phyloP scores from a whole-genome alignment of 495 filamentous ascomycete species.

The Daldinia decipiens region DNA sequence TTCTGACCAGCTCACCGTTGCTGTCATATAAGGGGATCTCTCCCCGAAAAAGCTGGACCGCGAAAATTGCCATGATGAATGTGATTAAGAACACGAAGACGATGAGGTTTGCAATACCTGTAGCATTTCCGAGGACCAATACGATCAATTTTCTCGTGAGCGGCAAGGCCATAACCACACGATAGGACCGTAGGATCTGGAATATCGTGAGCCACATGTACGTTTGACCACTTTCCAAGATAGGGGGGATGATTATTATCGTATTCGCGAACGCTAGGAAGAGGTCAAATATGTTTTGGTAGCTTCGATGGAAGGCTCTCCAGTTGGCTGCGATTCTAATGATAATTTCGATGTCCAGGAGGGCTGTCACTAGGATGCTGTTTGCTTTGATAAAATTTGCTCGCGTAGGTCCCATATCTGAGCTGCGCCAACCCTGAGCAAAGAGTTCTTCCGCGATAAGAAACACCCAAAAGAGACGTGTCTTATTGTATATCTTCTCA shows the following conservation, averaged over 20 bases:
- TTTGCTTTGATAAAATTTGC: constrained; percentile 65
- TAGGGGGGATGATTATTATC: constrained; percentile 85
- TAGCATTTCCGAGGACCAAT: constrained; percentile 89
- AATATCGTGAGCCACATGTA: constrained; percentile 95
- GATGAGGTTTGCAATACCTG: constrained; percentile 92
- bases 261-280: constrained; percentile 80
- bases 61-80: constrained; percentile 92
- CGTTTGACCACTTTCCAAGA: constrained; percentile 76
- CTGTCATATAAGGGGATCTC: constrained; percentile 72
- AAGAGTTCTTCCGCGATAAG: constrained; percentile 82
- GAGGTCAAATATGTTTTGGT: constrained; percentile 82
- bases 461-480: constrained; percentile 79
- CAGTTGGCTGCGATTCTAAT: constrained; percentile 81
- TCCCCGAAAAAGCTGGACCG: constrained; percentile 90
- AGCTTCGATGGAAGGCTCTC: constrained; percentile 76
- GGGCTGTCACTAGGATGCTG: constrained; percentile 79
- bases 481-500: constrained; percentile 76
- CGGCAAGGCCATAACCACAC: constrained; percentile 87
- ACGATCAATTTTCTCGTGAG: constrained; percentile 86
- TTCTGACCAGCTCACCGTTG: constrained; percentile 64
- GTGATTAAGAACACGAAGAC: constrained; percentile 96
- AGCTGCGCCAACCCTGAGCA: constrained; percentile 77
- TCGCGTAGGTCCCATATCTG: constrained; percentile 70
- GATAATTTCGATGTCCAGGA: constrained; percentile 85
- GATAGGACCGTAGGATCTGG: constrained; percentile 91